Percentiles rank a stretch among this genome's conserved stretches.
Evolutionary conservation across 176 grass and related monocot genomes (phyloP).

Genomic region (Triticum dicoccoides): DNA sequence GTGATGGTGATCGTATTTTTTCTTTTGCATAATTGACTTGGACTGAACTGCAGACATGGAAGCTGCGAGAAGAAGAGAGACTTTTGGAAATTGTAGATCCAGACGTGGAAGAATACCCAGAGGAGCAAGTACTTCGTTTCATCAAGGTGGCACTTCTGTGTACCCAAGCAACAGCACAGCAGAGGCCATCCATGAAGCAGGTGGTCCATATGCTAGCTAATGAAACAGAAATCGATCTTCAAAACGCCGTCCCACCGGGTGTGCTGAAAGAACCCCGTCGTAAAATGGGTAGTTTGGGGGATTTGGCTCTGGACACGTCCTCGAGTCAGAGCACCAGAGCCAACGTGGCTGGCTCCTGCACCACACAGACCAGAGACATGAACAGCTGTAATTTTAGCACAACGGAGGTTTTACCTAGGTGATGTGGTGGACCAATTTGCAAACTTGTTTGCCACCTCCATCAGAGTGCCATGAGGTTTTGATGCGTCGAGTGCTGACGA

Average conservation of each 20-base stretch:
- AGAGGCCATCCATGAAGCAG: constrained; percentile 61
- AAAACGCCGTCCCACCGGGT: constrained; percentile 41
- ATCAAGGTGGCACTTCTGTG: constrained; percentile 63
- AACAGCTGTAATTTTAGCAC: constrained; percentile 47
- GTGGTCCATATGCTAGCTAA: constrained; percentile 52
- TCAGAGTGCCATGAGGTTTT: constrained; percentile 12
- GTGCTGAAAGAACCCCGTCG: constrained; percentile 57
- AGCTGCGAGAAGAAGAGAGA: constrained; percentile 44
- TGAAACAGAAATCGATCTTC: constrained; percentile 37
- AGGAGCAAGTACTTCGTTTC: constrained; percentile 55
- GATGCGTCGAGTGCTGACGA: neutral
- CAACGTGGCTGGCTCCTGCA: constrained; percentile 24
- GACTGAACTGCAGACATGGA: constrained; percentile 50
- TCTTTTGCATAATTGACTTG: neutral
- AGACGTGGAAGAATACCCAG: constrained; percentile 40
- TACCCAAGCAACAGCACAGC: constrained; percentile 53
- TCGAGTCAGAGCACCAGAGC: constrained; percentile 36
- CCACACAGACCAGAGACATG: constrained; percentile 37
- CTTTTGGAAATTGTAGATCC: constrained; percentile 61
- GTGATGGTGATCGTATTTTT: neutral
- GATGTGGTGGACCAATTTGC: neutral
- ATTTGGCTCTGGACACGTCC: constrained; percentile 24
- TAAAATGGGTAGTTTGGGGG: neutral
- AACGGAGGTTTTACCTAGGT: constrained; percentile 40
- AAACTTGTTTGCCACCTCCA: neutral